Conservation (phyloP, 2,329 filamentous ascomycete genomes). For the Colletotrichum australisinense region DNA sequence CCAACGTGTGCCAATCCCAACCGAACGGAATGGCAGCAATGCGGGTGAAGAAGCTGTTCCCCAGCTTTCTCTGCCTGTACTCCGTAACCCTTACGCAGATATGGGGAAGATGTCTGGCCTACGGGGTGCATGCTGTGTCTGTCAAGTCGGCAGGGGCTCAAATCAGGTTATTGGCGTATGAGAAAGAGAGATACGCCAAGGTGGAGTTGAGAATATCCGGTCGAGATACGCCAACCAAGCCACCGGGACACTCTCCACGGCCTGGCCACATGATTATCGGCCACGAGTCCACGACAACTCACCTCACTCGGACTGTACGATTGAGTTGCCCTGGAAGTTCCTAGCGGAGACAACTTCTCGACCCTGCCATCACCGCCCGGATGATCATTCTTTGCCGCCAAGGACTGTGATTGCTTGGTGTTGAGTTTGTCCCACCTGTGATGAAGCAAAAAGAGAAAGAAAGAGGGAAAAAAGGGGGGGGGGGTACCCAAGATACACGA, state of each 20-base stretch:
- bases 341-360: background rate
- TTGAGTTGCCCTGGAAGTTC: background rate
- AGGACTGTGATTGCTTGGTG: background rate
- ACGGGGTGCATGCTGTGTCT: slow-evolving; percentile 1
- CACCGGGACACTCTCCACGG: background rate
- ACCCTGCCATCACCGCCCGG: background rate
- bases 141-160: slow-evolving; percentile 4
- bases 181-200: background rate
- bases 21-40: background rate
- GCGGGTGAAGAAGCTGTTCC: slow-evolving; percentile 6
- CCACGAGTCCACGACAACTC: background rate
- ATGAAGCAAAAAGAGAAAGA: background rate
- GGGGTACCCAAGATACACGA: background rate
- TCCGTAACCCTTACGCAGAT: background rate
- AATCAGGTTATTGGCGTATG: background rate
- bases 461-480: too few relatives aligned
- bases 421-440: background rate
- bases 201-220: slow-evolving; percentile 32
- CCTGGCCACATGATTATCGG: background rate
- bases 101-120: slow-evolving; percentile 1
- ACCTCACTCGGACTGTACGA: background rate
- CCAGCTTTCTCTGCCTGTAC: slow-evolving; percentile 16
- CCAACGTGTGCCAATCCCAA: slow-evolving; percentile 19
- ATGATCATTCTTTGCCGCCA: background rate
- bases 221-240: background rate